These are phyloP conservation scores for Yarrowia yakushimensis DNA, from an alignment of 805 yeast genomes.

Conservation along the genomic window DNA sequence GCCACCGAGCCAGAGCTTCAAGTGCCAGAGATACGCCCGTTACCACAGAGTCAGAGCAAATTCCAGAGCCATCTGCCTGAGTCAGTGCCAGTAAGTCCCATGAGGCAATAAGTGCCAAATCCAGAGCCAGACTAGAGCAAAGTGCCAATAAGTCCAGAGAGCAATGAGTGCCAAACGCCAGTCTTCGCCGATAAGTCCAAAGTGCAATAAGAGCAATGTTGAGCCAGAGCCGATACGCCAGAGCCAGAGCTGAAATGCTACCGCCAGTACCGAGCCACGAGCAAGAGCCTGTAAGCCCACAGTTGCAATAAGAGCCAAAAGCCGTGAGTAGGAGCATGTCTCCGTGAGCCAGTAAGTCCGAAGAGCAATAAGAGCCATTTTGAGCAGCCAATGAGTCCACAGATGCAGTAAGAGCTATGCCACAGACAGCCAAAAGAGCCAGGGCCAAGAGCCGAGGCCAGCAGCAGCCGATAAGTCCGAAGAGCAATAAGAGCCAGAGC, in stretches of 20 bases:
- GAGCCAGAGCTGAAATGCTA: not conserved
- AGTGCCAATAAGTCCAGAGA: not conserved
- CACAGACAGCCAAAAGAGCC: not conserved
- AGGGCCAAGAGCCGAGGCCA: not conserved
- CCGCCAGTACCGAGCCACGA: not conserved
- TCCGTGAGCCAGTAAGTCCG: not conserved
- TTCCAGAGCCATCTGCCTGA: no score
- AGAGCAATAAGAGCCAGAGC: not conserved
- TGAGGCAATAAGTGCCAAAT: not conserved
- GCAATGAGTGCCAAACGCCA: not conserved
- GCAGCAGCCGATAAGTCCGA: not conserved
- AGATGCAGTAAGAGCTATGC: not conserved
- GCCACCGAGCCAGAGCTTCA: no score
- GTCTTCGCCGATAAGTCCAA: not conserved
- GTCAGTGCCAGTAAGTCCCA: not conserved
- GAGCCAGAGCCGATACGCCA: not conserved
- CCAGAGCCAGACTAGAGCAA: not conserved
- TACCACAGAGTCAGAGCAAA: no score
- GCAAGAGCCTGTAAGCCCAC: not conserved
- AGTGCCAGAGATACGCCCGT: no score
- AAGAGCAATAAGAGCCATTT: not conserved
- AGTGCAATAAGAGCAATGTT: not conserved
- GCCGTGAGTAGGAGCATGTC: no score
- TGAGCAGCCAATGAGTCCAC: not conserved
- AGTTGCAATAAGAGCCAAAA: not conserved